Evolutionary conservation across 2,329 filamentous ascomycete species (phyloP).

Genomic region (Sclerotinia glacialis): DNA sequence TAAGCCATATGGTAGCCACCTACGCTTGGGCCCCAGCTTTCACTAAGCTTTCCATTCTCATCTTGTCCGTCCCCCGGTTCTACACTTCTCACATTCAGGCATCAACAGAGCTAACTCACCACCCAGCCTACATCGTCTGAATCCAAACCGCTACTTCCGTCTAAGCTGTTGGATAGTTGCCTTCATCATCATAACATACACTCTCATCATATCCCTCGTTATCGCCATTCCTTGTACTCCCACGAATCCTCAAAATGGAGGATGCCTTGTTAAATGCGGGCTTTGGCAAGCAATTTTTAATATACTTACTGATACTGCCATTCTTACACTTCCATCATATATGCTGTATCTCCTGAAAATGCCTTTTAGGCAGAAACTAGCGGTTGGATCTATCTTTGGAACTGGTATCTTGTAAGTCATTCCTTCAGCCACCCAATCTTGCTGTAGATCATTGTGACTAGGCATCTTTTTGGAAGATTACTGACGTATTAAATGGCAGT

Average conservation of each 20-base stretch:
- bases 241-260: not conserved
- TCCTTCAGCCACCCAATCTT: no score
- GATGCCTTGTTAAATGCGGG: not conserved
- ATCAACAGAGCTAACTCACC: not conserved
- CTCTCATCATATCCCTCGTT: slow-evolving; percentile 1
- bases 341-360: not conserved
- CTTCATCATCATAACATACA: not conserved
- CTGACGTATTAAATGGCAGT: not conserved
- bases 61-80: not conserved
- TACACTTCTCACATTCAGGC: no score
- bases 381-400: not conserved
- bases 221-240: not conserved
- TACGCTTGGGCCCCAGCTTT: slow-evolving; percentile 5
- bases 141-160: not conserved
- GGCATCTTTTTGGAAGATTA: not conserved
- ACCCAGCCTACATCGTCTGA: not conserved
- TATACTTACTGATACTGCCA: slow-evolving; percentile 1
- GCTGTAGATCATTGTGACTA: no score
- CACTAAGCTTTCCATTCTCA: slow-evolving; percentile 1
- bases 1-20: slow-evolving; percentile 2
- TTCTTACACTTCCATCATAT: not conserved
- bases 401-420: slow-evolving; percentile 5
- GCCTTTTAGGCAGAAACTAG: not conserved
- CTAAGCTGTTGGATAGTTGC: not conserved
- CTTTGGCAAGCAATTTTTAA: slow-evolving; percentile 8